Base-by-base conservation (phyloP, 345 rosid species). In the Abelmoschus esculentus region DNA sequence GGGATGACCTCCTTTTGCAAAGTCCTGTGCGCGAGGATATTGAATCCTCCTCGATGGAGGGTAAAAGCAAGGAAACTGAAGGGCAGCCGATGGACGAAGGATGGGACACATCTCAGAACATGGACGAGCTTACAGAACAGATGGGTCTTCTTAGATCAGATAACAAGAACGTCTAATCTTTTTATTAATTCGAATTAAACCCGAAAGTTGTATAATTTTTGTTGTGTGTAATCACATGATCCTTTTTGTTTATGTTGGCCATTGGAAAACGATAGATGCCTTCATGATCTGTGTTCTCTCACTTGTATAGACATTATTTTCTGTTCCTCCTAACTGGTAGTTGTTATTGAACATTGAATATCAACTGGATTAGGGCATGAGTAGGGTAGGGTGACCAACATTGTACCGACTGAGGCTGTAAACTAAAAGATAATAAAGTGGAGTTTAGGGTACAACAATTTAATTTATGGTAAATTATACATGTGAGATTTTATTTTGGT, bases 81-180 rank as follows among this genome's bases (percentile, higher is more conserved):
- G 66, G 57, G 61, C 80, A 74, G 77, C 67, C 40, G 44, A 63
- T 10, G 28, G 89, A 79, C 69, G 83, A 81, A 15, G 82, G 77
- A 70, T 85, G 91, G 90, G 81, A 79, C 72, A 81, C 79, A 56
- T 44, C 75, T 28, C 77, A 81, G 75, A 82, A 79, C 70, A 67
- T 92, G 89, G 87, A 90, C 77, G 82, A 87, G 69, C 91, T 92
- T 18, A 89, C 97, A 5, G 92, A 86, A 73, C 92, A 87, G 80
- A 90, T 96, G 98, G 91, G 84, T 61, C 96, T 79, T 77, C 89
- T 92, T 66, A 60, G 86, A 15, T 84, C 99, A 19, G 86, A 87
- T 13, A 72, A 72, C 74, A 64, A 81, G 60, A 66, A 66, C 47
- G 73, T 69, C 46, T 82, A 77, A 78, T 40, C 70, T 40, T 62